Evolutionary conservation across 306 rosid species (phyloP), one percentile per base, ranked within the genome.

Genomic region (Castanopsis chinensis): DNA sequence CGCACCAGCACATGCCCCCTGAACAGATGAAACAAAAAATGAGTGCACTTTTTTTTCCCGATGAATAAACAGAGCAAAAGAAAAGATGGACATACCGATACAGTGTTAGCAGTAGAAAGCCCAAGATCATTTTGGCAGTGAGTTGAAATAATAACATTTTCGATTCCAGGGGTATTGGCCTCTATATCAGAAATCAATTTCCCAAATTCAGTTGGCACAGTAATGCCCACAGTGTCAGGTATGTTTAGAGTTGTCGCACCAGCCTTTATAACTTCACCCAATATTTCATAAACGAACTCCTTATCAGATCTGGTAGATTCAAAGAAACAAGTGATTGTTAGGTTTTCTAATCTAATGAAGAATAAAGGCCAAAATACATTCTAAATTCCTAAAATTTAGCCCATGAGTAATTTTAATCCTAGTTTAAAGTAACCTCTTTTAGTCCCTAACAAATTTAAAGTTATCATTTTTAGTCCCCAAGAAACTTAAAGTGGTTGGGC

Each of bases 91-190:
- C 60, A 80, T 87, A 96, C 99, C 88, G 86, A 86, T 63, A 96
- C 43, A 60, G 99, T 96, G 83, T 96, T 96, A 64, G 99, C 96
- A 25, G 98, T 90, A 64, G 99, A 80, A 51, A 90, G 98, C 58
- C 99, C 99, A 79, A 96, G 98, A 89, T 96, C 99, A 78, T 96
- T 93, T 82, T 96, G 99, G 80, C 99, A 96, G 84, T 96, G 99
- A 19, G 98, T 91, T n/a, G 99, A 96, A 72, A 96, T 90, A 74
- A 96, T 53, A 80, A 96, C 96, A 78, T 93, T 88, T 20, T 96
- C 93, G 71, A 90, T 84, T 60, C 99, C 99, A 7, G 92, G 91
- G 55, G 98, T 96, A 85, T 96, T 93, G 43, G 96, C 84, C 79
- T 91, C 93, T 53, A 95, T 88, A 79, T 95, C 97, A 49, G 99